Conservation (phyloP, 2,329 filamentous ascomycete genomes). For the Emericellopsis atlantica region DNA sequence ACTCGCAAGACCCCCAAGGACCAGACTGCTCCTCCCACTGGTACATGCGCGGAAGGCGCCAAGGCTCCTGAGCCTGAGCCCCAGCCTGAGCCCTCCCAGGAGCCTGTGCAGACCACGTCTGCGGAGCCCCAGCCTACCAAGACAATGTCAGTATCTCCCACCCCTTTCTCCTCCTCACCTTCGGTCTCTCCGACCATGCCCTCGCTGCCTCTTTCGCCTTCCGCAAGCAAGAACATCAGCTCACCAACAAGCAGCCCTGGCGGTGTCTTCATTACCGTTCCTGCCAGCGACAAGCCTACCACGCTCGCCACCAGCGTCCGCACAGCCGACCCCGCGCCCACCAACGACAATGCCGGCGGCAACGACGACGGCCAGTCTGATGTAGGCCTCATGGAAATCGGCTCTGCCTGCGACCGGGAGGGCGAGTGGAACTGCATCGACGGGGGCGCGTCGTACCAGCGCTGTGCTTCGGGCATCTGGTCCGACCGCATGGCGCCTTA, state of each 20-base stretch:
- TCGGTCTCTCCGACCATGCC: neutral
- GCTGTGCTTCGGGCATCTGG: constrained; percentile 49
- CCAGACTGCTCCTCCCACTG: constrained; percentile 20
- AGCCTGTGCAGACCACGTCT: too few relatives aligned
- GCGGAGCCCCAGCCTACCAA: neutral
- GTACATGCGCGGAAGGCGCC: constrained; percentile 10
- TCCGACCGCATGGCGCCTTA: constrained; percentile 34
- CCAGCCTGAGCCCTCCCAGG: constrained; percentile 5
- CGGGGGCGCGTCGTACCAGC: constrained; percentile 41
- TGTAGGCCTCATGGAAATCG: constrained; percentile 16
- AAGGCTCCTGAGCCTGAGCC: constrained; percentile 8
- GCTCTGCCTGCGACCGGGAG: constrained; percentile 34
- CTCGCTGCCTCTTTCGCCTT: neutral
- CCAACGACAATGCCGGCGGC: constrained; percentile 4
- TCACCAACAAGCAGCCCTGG: neutral
- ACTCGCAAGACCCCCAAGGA: constrained; percentile 16
- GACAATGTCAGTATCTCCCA: neutral
- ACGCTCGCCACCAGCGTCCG: constrained; percentile 1
- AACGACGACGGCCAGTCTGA: constrained; percentile 5
- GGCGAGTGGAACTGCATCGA: constrained; percentile 47
- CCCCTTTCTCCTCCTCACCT: neutral
- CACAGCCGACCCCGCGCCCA: neutral
- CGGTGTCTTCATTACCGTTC: neutral
- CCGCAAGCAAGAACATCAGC: neutral
- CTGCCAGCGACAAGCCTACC: neutral